Percentiles rank a stretch among this genome's conserved stretches.
phyloP scores from a whole-genome alignment of 139 green algal genomes.

The Haematococcus lacustris region DNA sequence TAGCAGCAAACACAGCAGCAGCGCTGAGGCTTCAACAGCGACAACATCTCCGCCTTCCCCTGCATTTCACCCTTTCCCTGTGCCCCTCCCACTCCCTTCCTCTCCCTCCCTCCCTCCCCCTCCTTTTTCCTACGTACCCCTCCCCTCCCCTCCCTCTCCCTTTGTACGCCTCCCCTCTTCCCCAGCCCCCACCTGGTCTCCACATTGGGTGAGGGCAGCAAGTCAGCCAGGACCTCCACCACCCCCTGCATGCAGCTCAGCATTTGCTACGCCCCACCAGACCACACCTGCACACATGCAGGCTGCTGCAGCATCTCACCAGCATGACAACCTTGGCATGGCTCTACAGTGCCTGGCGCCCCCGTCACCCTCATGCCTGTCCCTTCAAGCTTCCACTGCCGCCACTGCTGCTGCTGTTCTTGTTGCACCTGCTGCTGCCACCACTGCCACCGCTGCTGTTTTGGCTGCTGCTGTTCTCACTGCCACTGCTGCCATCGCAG shows the following conservation, averaged over 20 bases:
- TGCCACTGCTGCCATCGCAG: background rate
- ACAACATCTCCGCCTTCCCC: background rate
- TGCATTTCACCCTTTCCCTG: background rate
- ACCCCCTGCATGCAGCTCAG: no score
- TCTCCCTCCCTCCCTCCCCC: no score
- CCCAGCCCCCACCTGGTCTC: no score
- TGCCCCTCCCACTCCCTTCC: no score
- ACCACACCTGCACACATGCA: no score
- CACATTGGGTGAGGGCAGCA: constrained; percentile 11
- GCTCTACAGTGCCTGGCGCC: background rate
- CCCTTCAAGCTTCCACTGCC: background rate
- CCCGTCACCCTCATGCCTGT: background rate
- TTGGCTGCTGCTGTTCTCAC: background rate
- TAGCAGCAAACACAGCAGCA: background rate
- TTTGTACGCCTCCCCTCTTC: no score
- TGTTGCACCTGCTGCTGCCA: background rate
- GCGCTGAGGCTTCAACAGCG: background rate
- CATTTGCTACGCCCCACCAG: no score
- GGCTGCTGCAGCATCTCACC: no score
- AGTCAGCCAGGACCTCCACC: background rate
- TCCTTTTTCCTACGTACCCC: no score
- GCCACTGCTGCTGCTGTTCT: background rate
- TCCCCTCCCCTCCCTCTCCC: no score
- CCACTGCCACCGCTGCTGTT: background rate
- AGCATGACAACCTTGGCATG: background rate